Conservation (phyloP, 1,284 basidiomycete genomes). For the Tylopilus orsonianus region DNA sequence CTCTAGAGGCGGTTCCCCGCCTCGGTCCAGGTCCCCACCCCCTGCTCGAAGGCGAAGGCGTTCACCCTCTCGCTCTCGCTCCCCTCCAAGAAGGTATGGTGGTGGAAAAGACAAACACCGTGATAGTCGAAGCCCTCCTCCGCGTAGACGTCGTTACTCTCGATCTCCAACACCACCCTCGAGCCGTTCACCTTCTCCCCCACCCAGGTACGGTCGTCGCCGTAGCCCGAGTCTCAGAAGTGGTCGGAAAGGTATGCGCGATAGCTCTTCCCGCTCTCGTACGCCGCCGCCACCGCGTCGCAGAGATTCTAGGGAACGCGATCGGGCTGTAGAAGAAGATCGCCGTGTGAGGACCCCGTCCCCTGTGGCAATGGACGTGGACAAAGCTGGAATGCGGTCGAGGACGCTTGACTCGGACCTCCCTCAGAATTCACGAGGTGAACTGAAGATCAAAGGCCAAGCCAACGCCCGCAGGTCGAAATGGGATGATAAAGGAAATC, state of each 20-base stretch:
- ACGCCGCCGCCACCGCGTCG: constrained; percentile 27
- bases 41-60: constrained; percentile 44
- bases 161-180: constrained; percentile 36
- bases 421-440: constrained; percentile 40
- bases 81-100: constrained; percentile 44
- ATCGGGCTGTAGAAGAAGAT: constrained; percentile 23
- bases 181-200: constrained; percentile 45
- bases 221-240: constrained; percentile 38
- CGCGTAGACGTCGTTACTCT: constrained; percentile 52
- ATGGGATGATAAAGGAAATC: constrained; percentile 42
- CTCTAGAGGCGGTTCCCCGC: constrained; percentile 26
- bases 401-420: constrained; percentile 32
- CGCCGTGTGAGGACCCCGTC: constrained; percentile 29
- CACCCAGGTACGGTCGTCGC: constrained; percentile 29
- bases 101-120: constrained; percentile 40
- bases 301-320: constrained; percentile 32
- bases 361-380: constrained; percentile 45
- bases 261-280: constrained; percentile 29
- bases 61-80: constrained; percentile 38
- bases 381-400: constrained; percentile 28
- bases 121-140: constrained; percentile 58
- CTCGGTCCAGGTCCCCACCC: constrained; percentile 39
- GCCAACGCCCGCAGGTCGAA: constrained; percentile 49
- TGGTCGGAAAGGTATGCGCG: constrained; percentile 31
- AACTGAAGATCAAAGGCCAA: constrained; percentile 74